A percentile compares a stretch with the other conserved stretches of the same genome.
Evolutionary conservation across 345 rosid species (phyloP).

Genomic region (Moringa oleifera): DNA sequence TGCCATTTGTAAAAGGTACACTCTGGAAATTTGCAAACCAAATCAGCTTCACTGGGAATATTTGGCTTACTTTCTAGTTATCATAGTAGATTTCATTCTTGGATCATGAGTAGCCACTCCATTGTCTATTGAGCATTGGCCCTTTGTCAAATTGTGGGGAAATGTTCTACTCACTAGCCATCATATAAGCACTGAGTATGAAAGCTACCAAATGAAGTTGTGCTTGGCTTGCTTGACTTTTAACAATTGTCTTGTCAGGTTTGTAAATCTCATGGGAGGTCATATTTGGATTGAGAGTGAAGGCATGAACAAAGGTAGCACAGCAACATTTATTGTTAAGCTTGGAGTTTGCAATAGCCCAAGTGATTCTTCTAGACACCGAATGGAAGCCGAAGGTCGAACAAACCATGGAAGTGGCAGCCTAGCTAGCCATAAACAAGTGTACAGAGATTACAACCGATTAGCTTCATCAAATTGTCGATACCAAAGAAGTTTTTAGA

Average conservation of each 20-base stretch:
- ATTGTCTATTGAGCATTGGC: too few relatives aligned
- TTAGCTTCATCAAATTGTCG: conserved; percentile 19
- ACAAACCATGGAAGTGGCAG: conserved; percentile 54
- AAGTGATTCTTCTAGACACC: conserved; percentile 29
- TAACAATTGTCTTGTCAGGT: conserved; percentile 33
- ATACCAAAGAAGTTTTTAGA: conserved; percentile 48
- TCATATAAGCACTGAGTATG: background rate
- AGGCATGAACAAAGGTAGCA: conserved; percentile 69
- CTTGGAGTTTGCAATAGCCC: conserved; percentile 55
- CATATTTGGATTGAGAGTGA: conserved; percentile 89
- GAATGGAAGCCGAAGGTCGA: conserved; percentile 35
- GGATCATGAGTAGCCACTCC: too few relatives aligned
- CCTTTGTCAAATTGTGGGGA: too few relatives aligned
- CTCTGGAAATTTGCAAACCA: conserved; percentile 2
- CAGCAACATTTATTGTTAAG: conserved; percentile 54
- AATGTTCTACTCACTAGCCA: too few relatives aligned
- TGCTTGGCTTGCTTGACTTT: background rate
- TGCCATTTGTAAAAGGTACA: conserved; percentile 85
- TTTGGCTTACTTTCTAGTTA: too few relatives aligned
- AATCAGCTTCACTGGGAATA: too few relatives aligned
- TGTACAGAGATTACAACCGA: conserved; percentile 22
- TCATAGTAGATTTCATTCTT: too few relatives aligned
- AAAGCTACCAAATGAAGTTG: background rate
- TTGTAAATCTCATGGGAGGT: conserved; percentile 90
- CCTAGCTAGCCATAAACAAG: conserved; percentile 21